Base-by-base conservation (phyloP, 495 filamentous ascomycete genomes). In the Beverwykella pulmonaria region DNA sequence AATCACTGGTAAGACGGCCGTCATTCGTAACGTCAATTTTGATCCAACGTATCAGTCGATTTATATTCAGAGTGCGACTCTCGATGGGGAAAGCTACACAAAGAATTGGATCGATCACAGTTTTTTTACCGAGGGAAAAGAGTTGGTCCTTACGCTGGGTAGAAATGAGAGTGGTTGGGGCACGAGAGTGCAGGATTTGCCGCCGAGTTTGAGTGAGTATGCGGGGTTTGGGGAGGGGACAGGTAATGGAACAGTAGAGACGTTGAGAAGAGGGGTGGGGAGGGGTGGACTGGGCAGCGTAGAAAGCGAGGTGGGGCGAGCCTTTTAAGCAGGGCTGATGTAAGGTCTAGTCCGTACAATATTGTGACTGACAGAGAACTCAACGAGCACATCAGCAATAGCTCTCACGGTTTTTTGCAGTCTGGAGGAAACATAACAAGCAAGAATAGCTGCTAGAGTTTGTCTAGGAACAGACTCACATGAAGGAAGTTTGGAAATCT, bases 1-100 rank as follows among this genome's bases (percentile, higher is more conserved):
- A 0, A 50, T 87, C 2, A 91, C 88, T 0, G 80, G 82, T 26
- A 84, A 84, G 44, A 87, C 81, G 1, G 88, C 90, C 1, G 82
- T 78, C 0, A 74, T 92, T 3, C 75, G 79, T 8, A 85, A 82
- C 23, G 71, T 83, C 2, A 86, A 85, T 50, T 91, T 91, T 69
- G 89, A 92, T 62, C 76, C 86, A 0, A 78, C 59, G 0, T 90
- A 91, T 48, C 62, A 80, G 54, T 75, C 78, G 23, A 72, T 80
- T 14, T 85, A 80, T 61, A 82, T 85, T 25, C 83, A 85, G 63
- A 82, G 75, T 36, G 82, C 77, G 3, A 85, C 74, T 30, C 72
- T 82, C 34, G 76, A 85, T 70, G 82, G 81, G 0, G 69, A 79
- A 64, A 44, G 73, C 0, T 84, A 82, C 76, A 81, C 79, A 4